Conservation (phyloP, 2,329 filamentous ascomycete genomes). For the Tothia fuscella region DNA sequence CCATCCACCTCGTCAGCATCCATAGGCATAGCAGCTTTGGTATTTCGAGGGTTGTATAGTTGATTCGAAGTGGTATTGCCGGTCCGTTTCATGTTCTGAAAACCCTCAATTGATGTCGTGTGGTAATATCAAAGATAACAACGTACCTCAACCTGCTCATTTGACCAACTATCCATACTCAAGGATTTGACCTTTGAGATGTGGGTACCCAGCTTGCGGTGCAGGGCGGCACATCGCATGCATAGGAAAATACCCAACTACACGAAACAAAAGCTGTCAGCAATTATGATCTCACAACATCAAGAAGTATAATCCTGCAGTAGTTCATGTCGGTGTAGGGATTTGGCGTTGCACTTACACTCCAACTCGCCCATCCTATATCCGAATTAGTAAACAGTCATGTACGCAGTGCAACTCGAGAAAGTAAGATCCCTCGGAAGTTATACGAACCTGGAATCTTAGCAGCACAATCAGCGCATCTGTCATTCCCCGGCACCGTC, state of each 20-base stretch:
- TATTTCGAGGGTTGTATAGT: conserved; percentile 75
- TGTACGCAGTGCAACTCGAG: conserved; percentile 8
- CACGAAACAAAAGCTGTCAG: conserved; percentile 1
- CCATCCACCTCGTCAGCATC: conserved; percentile 88
- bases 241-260: conserved; percentile 92
- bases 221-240: conserved; percentile 91
- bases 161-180: conserved; percentile 96
- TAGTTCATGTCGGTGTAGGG: neutral
- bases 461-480: conserved; percentile 85
- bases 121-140: conserved; percentile 13
- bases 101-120: conserved; percentile 14
- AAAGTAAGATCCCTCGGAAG: conserved; percentile 7
- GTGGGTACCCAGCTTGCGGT: conserved; percentile 93
- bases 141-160: conserved; percentile 88
- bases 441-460: conserved; percentile 69
- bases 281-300: no score
- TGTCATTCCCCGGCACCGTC: conserved; percentile 74
- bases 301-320: no score
- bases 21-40: conserved; percentile 71
- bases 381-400: conserved; percentile 11
- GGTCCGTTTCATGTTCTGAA: conserved; percentile 82
- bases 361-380: conserved; percentile 92
- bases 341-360: conserved; percentile 45
- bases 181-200: conserved; percentile 98
- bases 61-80: conserved; percentile 81